Evolutionary conservation across 495 filamentous ascomycete species (phyloP).

Genomic region (Xylaria nigripes): DNA sequence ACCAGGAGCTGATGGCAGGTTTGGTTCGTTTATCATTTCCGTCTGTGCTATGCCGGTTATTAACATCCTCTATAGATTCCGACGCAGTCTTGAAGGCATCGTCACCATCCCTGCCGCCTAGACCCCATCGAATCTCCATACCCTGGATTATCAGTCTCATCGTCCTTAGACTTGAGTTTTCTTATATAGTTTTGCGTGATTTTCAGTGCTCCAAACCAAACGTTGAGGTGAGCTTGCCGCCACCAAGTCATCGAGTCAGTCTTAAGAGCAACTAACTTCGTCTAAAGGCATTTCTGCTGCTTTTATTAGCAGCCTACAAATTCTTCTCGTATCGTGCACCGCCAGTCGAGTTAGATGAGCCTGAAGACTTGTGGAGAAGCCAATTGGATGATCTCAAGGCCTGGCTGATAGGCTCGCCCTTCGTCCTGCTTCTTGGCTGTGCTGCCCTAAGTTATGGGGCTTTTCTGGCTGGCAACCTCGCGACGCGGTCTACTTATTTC

Average conservation of each 20-base stretch:
- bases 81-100: slow-evolving; percentile 26
- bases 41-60: not conserved
- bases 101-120: slow-evolving; percentile 29
- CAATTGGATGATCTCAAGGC: slow-evolving; percentile 28
- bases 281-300: slow-evolving; percentile 31
- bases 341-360: slow-evolving; percentile 20
- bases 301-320: slow-evolving; percentile 32
- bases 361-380: slow-evolving; percentile 32
- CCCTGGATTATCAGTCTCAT: slow-evolving; percentile 34
- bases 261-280: slow-evolving; percentile 3
- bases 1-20: slow-evolving; percentile 38
- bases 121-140: slow-evolving; percentile 35
- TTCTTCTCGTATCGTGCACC: slow-evolving; percentile 27
- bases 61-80: slow-evolving; percentile 23
- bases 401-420: slow-evolving; percentile 28
- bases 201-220: slow-evolving; percentile 37
- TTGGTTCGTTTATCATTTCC: slow-evolving; percentile 23
- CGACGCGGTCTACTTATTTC: slow-evolving; percentile 32
- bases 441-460: slow-evolving; percentile 28
- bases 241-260: no score
- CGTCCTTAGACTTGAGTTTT: slow-evolving; percentile 34
- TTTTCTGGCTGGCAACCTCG: slow-evolving; percentile 15
- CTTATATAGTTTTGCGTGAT: slow-evolving; percentile 28
- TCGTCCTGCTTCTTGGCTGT: slow-evolving; percentile 20
- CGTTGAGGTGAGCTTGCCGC: slow-evolving; percentile 29